A percentile compares a stretch with the other conserved stretches of the same genome.
These are phyloP conservation scores for Penicillium sp. DNA, from an alignment of 2,329 filamentous ascomycete genomes.

Conservation along the genomic window DNA sequence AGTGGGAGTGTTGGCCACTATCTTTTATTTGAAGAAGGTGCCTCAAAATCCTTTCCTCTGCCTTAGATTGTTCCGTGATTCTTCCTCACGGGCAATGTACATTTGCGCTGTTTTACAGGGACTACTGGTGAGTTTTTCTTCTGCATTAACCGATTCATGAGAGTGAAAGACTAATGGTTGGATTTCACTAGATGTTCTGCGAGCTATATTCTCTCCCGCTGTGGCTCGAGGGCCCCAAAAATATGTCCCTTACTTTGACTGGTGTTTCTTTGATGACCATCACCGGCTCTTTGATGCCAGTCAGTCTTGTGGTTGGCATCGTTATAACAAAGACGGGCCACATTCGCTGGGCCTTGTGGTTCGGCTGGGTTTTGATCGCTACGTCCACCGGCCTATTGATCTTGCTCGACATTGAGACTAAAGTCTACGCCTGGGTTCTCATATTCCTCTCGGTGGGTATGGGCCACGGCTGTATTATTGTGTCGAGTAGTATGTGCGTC, in stretches of 20 bases:
- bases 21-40: conserved; percentile 30
- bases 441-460: not conserved
- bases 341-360: not conserved
- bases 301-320: not conserved
- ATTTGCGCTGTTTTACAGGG: not conserved
- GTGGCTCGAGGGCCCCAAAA: not conserved
- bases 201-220: conserved; percentile 9
- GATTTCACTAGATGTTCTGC: conserved; percentile 7
- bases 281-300: not conserved
- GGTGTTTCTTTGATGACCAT: not conserved
- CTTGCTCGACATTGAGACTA: not conserved
- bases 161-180: not conserved
- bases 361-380: not conserved
- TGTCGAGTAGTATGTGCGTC: not conserved
- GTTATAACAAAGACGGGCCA: not conserved
- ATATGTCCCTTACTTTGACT: not conserved
- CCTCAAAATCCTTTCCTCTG: conserved; percentile 5
- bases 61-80: not conserved
- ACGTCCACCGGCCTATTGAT: not conserved
- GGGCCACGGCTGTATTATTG: not conserved
- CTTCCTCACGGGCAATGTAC: conserved; percentile 7
- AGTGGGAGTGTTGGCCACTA: conserved; percentile 28
- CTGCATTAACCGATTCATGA: no score
- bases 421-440: not conserved
- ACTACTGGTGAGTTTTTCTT: not conserved